Base-by-base conservation (phyloP, 257 asterid genomes). In the Fraxinus americana region DNA sequence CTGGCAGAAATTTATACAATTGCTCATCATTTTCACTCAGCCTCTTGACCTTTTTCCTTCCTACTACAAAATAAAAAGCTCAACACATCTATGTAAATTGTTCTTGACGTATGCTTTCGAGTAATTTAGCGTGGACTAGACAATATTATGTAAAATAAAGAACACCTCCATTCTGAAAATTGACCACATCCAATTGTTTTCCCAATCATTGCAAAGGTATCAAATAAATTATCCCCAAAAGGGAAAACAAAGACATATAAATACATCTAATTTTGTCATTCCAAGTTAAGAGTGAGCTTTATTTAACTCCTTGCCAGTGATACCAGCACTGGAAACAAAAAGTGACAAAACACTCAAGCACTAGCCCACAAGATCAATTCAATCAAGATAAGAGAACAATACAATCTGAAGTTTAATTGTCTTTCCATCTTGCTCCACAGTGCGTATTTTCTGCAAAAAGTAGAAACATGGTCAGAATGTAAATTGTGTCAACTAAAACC, bases 391-490 rank as follows among this genome's bases (percentile, higher is more conserved):
- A 66, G 69, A 23, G 74, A 48, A 75, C 73, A 87, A 81, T 84
- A 92, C 97, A 72, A 92, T 92, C 83, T 92, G 97, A 88, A 91
- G 97, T 81, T 92, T 92, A 81, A 92, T 91, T 70, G 97, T 88
- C 84, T 88, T 88, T 59, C 89, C 90, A 81, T 88, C 92, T 82
- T 88, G 92, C 84, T 88, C 92, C 85, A 88, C 92, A 1, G 92
- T 88, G 29, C 92, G 90, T 65, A 88, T 88, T 88, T 88, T 88
- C 92, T 88, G 89, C 77, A 82, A 0, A 41, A 74, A 63, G 54
- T 21, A 77, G 79, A 73, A 52, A 71, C 32, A 69, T 4, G 75
- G 67, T 86, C 78, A 84, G 79, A 74, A 65, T 35, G 67, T 50
- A 43, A 79, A 63, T 67, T 75, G 38, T 34, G 72, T 59, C 27